Base-by-base conservation (phyloP, 202 grass and related monocot species). In the Carex arenaria region DNA sequence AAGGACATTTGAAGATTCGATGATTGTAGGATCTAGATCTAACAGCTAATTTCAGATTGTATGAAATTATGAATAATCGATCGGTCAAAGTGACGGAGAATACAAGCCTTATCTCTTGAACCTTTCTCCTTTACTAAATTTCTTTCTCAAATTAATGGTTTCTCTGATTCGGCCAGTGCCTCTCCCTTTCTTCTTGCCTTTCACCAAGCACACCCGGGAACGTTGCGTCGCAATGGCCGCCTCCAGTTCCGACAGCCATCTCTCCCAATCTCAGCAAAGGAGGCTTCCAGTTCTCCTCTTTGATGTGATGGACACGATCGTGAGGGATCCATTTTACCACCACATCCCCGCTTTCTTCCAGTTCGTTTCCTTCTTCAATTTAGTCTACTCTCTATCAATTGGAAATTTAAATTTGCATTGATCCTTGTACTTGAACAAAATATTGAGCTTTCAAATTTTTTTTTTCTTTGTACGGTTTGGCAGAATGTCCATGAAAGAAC, bases 401-500 rank as follows among this genome's bases (percentile, higher is more conserved):
- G 54, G 6, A 51, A 81, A 82, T 79, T 89, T 64, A 82, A 80
- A 56, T 63, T 30, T 7, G 47, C 56, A 82, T 61, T 67, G 26
- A 49, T 61, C 68, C 20, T 43, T 81, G 1, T 22, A 49, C 40
- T 26, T 47, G 15, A 22, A 15, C 5, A n/a, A 45, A 26, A 30
- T 13, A 34, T 32, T 14, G 68, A 19, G 1, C 14, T 22, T 36
- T 42, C 15, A 0, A 2, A n/a, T 40, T 78, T 56, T 31, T 64
- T 18, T 51, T 49, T 55, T 6, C 2, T 68, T 23, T 64, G 22
- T 71, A 85, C 85, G 6, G 17, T 82, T 87, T 79, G 85, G 23
- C 76, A 98, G 95, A 90, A 93, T 98, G 92, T 88, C 95, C 69
- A 98, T 93, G 92, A 93, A 98, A 78, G 92, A 98, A 89, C 87